Evolutionary conservation across 352 stramenopile species (phyloP).

Genomic region (Pythium chondricola): DNA sequence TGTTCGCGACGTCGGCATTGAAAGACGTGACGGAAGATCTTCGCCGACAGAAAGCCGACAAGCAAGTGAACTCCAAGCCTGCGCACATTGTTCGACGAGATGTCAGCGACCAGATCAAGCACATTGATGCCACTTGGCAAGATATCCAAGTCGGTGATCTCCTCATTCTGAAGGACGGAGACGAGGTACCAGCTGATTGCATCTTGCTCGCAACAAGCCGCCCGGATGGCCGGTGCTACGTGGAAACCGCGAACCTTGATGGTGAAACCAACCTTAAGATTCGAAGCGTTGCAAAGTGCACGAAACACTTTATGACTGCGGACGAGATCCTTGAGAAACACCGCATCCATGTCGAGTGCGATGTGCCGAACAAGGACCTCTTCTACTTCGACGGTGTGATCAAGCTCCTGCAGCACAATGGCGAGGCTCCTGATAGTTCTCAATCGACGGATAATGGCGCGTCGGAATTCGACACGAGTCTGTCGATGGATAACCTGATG

Average conservation of each 20-base stretch:
- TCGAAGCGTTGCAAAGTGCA: conserved; percentile 64
- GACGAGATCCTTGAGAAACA: conserved; percentile 70
- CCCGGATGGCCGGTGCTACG: conserved; percentile 70
- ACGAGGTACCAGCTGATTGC: conserved; percentile 80
- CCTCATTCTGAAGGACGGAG: conserved; percentile 71
- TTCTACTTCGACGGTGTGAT: conserved; percentile 84
- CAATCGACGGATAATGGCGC: background rate
- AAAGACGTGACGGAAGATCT: conserved; percentile 85
- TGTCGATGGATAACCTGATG: conserved; percentile 86
- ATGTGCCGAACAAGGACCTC: conserved; percentile 79
- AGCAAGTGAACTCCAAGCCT: conserved; percentile 68
- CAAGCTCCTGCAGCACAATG: conserved; percentile 26
- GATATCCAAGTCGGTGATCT: conserved; percentile 83
- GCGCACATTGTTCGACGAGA: conserved; percentile 71
- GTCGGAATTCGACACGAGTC: conserved; percentile 41
- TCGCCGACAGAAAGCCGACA: conserved; percentile 71
- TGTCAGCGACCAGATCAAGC: conserved; percentile 38
- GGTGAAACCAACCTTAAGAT: conserved; percentile 89
- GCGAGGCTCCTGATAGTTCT: background rate
- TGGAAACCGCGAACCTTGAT: conserved; percentile 85
- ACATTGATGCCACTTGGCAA: conserved; percentile 74
- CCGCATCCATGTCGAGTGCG: conserved; percentile 66
- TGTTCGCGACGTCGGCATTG: conserved; percentile 84
- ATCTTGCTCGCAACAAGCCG: conserved; percentile 73
- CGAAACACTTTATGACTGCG: conserved; percentile 65